phyloP scores from a whole-genome alignment of 2,329 filamentous ascomycete species.

The Aureobasidium leucospermi region DNA sequence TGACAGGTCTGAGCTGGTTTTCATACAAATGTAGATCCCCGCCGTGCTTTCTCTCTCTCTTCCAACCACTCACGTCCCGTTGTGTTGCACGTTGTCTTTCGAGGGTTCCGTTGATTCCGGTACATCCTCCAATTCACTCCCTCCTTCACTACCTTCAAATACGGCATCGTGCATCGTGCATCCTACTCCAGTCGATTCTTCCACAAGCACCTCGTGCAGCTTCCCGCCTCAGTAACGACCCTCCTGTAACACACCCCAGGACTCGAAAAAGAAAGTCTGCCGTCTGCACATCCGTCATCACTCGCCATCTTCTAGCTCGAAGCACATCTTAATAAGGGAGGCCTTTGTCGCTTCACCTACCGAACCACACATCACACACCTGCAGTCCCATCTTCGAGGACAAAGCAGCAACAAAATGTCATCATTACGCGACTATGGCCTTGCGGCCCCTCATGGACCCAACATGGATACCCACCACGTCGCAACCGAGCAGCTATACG shows the following conservation, averaged over 20 bases:
- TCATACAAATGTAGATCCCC: slow-evolving; percentile 7
- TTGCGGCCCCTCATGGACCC: slow-evolving; percentile 42
- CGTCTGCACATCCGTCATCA: slow-evolving; percentile 8
- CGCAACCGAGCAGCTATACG: slow-evolving; percentile 34
- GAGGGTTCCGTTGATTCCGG: slow-evolving; percentile 8
- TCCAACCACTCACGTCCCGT: slow-evolving; percentile 8
- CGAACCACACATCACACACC: neutral
- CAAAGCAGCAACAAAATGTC: slow-evolving; percentile 16
- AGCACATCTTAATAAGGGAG: slow-evolving; percentile 4
- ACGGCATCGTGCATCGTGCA: slow-evolving; percentile 14
- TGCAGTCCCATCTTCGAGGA: neutral
- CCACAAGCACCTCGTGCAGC: slow-evolving; percentile 10
- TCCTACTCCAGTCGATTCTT: slow-evolving; percentile 5
- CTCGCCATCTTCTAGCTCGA: neutral
- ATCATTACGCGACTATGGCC: slow-evolving; percentile 41
- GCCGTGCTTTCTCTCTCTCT: neutral
- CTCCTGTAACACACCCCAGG: neutral
- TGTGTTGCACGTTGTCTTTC: slow-evolving; percentile 11
- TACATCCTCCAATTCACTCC: neutral
- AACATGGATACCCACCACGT: slow-evolving; percentile 38
- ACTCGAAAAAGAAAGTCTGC: neutral
- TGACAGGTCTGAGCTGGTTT: neutral
- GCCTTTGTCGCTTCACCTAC: neutral
- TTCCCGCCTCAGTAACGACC: neutral
- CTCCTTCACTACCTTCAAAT: neutral